A percentile compares a stretch with the other conserved stretches of the same genome.
phyloP scores from a whole-genome alignment of 148 eudicot species.

The Cornus florida region DNA sequence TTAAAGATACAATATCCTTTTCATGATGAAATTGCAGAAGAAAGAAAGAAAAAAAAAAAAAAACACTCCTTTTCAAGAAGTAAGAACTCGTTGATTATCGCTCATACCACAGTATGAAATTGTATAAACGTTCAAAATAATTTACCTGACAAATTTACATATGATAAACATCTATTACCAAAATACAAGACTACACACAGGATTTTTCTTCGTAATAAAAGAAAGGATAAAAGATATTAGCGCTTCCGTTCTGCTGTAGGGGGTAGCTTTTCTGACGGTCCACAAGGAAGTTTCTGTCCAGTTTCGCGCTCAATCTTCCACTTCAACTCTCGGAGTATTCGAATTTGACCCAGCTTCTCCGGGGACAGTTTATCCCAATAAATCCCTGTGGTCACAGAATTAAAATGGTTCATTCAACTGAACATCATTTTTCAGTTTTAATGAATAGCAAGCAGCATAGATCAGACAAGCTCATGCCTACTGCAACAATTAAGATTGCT shows the following conservation, averaged over 20 bases:
- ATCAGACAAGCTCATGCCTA: neutral
- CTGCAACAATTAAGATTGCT: neutral
- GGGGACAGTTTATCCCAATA: conserved; percentile 95
- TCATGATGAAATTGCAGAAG: neutral
- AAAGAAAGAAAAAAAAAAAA: neutral
- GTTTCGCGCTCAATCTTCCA: conserved; percentile 74
- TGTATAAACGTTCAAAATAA: neutral
- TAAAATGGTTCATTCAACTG: neutral
- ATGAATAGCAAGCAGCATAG: neutral
- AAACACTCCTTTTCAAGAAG: neutral
- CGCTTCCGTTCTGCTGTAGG: conserved; percentile 57
- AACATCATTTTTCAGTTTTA: neutral
- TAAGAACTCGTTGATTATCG: neutral
- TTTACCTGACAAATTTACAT: neutral
- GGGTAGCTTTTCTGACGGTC: conserved; percentile 80
- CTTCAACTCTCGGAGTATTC: conserved; percentile 75
- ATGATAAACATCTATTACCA: neutral
- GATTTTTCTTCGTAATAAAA: neutral
- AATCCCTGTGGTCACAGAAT: conserved; percentile 44
- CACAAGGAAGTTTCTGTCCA: conserved; percentile 75
- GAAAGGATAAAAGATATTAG: neutral
- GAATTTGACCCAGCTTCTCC: conserved; percentile 75
- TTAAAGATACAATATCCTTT: neutral
- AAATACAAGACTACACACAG: neutral
- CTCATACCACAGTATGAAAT: neutral